These are phyloP conservation scores for Trichoderma parareesei DNA, from an alignment of 495 filamentous ascomycete species.

Conservation along the genomic window DNA sequence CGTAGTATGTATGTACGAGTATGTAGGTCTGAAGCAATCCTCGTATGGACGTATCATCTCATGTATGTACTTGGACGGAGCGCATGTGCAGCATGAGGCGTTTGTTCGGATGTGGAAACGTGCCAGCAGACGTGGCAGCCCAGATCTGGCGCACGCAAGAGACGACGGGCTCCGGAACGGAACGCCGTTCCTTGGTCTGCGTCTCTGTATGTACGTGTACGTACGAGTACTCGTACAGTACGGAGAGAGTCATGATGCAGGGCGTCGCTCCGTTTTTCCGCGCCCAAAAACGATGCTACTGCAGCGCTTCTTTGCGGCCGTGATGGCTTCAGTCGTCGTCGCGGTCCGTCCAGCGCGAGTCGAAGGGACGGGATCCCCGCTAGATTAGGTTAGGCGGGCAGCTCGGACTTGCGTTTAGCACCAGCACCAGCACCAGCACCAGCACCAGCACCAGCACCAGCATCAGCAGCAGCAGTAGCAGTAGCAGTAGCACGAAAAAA, in stretches of 20 bases:
- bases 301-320: neutral
- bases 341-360: neutral
- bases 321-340: neutral
- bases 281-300: constrained; percentile 1
- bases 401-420: neutral
- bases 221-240: neutral
- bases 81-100: constrained; percentile 1
- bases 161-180: neutral
- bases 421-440: neutral
- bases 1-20: no score
- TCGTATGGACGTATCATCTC: neutral
- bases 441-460: neutral
- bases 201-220: neutral
- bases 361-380: neutral
- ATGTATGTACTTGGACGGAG: neutral
- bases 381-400: neutral
- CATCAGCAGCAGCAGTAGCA: neutral
- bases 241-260: neutral
- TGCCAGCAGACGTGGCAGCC: constrained; percentile 4
- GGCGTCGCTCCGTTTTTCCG: neutral
- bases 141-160: constrained; percentile 3
- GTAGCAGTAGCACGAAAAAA: no score
- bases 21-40: no score
- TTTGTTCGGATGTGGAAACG: constrained; percentile 3
- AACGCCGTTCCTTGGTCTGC: neutral